These are phyloP conservation scores for Leccinum pallidistipes DNA, from an alignment of 1,284 basidiomycete genomes.

Conservation along the genomic window DNA sequence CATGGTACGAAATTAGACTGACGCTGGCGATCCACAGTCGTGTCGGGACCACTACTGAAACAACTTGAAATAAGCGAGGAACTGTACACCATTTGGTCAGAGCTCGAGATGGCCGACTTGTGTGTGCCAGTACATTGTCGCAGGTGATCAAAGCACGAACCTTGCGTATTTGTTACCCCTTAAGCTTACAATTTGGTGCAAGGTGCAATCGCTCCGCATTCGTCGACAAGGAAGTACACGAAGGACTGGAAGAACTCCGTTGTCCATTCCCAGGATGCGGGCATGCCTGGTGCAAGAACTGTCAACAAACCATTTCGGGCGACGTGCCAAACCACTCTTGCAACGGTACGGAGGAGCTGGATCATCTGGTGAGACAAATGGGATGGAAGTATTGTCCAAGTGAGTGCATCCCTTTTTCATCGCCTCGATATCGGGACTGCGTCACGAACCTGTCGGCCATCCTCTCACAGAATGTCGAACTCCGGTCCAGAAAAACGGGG, in stretches of 20 bases:
- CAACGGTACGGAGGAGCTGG: constrained; percentile 54
- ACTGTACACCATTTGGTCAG: constrained; percentile 47
- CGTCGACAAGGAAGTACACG: constrained; percentile 49
- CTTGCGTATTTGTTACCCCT: not conserved
- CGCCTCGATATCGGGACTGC: not conserved
- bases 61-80: constrained; percentile 48
- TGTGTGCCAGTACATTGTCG: constrained; percentile 46
- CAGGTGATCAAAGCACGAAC: constrained; percentile 20
- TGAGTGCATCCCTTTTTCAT: constrained; percentile 2
- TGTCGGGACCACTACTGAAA: constrained; percentile 41
- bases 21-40: constrained; percentile 33
- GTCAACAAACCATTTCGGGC: constrained; percentile 43
- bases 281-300: constrained; percentile 55
- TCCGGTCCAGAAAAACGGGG: constrained; percentile 54
- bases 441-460: not conserved
- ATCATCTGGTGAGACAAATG: constrained; percentile 46
- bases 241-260: constrained; percentile 37
- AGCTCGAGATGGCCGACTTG: constrained; percentile 52
- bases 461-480: constrained; percentile 51
- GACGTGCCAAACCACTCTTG: constrained; percentile 50
- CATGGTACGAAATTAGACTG: not conserved
- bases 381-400: constrained; percentile 61
- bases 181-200: constrained; percentile 5
- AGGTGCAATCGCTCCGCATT: constrained; percentile 50
- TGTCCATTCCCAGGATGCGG: constrained; percentile 48